Base-by-base conservation (phyloP, 2,329 filamentous ascomycete species). In the Colletotrichum nymphaeae region DNA sequence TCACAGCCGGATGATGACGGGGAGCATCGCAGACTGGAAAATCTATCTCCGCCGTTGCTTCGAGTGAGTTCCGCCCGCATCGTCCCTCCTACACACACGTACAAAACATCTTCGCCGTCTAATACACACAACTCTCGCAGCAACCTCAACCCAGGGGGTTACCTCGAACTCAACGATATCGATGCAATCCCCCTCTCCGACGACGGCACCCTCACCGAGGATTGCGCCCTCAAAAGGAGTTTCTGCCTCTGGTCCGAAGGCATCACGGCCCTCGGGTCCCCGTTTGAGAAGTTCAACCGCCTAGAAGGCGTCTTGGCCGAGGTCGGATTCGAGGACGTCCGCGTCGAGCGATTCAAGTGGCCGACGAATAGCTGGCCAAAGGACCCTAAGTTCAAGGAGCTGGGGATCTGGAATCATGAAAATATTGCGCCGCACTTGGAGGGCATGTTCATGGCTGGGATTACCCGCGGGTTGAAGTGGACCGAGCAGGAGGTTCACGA, bases 111-210 rank as follows among this genome's bases (percentile, higher is more conserved):
- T 16, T 5, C 12, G 0, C 35, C 35, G 35, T 37, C 35, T 37
- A 37, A 37, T 8, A 16, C 35, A 8, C n/a, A 4, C 8, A 2
- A 6, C 9, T 11, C 19, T 46, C 30, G 5, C 30, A 70, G 67
- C 72, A 78, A 78, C 30, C 78, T 86, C 1, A 80, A 78, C 8
- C 84, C 87, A 0, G 86, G 86, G 1, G 85, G 85, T 4, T 86
- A 82, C 79, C 56, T 85, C 2, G 84, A 86, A 66, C 77, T 84
- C 3, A 82, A 84, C 22, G 87, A 88, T 46, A 81, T 84, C 2
- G 78, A 82, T 6, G 78, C 78, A 0, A 75, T 82, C 0, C 79
- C 77, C 16, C 84, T 81, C 59, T 67, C 65, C 5, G 65, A 68
- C 22, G 65, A 68, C 1, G 65, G 42, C 2, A 68, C 65, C 7